phyloP scores from a whole-genome alignment of 345 rosid genomes.

The Litchi chinensis region DNA sequence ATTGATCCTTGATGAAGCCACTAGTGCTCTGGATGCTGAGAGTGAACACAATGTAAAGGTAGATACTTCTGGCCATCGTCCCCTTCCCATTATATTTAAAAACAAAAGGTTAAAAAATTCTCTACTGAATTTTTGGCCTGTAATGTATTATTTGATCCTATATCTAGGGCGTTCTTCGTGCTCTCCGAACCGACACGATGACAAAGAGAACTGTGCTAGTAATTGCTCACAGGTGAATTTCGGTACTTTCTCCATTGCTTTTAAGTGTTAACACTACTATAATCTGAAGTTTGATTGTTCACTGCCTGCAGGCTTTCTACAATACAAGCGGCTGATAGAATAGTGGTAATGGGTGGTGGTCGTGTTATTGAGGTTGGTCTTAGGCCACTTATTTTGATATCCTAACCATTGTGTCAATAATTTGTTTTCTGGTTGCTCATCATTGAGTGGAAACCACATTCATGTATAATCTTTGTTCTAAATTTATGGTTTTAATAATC shows the following conservation, averaged over 20 bases:
- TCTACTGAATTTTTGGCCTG: constrained; percentile 7
- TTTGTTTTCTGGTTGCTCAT: not conserved
- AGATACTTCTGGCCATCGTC: constrained; percentile 13
- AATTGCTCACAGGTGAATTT: constrained; percentile 80
- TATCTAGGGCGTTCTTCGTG: constrained; percentile 77
- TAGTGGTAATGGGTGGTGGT: constrained; percentile 88
- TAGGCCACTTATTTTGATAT: not conserved
- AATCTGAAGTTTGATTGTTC: constrained; percentile 21
- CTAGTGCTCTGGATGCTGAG: constrained; percentile 96
- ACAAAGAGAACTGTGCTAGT: constrained; percentile 80
- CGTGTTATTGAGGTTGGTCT: constrained; percentile 69
- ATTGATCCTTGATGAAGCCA: constrained; percentile 95
- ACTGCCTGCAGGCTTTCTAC: constrained; percentile 77
- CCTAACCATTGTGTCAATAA: not conserved
- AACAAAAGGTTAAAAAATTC: not conserved
- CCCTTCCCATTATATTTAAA: not conserved
- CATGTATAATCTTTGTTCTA: not conserved
- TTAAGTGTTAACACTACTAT: not conserved
- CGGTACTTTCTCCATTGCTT: not conserved
- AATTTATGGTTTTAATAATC: not conserved
- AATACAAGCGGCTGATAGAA: constrained; percentile 86
- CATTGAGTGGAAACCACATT: not conserved
- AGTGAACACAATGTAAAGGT: constrained; percentile 97
- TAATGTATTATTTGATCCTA: constrained; percentile 11
- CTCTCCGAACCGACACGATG: constrained; percentile 56